Evolutionary conservation across 805 yeast species (phyloP).

Genomic region (Saccharomycopsis lassenensis): DNA sequence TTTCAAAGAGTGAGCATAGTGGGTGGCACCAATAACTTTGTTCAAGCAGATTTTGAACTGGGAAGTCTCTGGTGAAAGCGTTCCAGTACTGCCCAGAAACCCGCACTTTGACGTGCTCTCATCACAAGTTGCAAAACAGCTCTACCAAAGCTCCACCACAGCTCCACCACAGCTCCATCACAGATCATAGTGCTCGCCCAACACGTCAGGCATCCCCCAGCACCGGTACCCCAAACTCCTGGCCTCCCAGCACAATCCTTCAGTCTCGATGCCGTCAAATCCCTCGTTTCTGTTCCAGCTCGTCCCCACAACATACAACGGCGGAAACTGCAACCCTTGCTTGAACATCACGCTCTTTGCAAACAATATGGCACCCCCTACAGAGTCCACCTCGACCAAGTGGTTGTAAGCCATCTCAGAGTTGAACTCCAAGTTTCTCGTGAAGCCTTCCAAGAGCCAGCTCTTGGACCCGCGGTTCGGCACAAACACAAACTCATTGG

Average conservation of each 20-base stretch:
- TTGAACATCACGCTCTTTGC: constrained; percentile 30
- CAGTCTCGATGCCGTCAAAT: constrained; percentile 44
- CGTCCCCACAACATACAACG: constrained; percentile 34
- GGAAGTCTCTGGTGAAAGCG: too few relatives aligned
- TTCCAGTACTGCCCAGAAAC: too few relatives aligned
- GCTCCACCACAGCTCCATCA: too few relatives aligned
- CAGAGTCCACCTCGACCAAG: constrained; percentile 27
- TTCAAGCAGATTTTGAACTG: too few relatives aligned
- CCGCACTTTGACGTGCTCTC: too few relatives aligned
- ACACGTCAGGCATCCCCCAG: constrained; percentile 38
- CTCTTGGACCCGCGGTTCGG: constrained; percentile 14
- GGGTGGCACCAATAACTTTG: too few relatives aligned
- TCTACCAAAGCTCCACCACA: too few relatives aligned
- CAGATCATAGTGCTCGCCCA: constrained; percentile 28
- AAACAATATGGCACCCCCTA: constrained; percentile 42
- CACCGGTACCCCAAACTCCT: constrained; percentile 38
- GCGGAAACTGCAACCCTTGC: constrained; percentile 37
- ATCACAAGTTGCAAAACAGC: too few relatives aligned
- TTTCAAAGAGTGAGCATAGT: too few relatives aligned
- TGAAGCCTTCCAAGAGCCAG: constrained; percentile 2
- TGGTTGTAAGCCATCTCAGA: constrained; percentile 14
- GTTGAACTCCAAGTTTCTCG: constrained; percentile 8
- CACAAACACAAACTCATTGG: constrained; percentile 23
- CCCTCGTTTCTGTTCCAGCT: constrained; percentile 37
- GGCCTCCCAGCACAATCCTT: constrained; percentile 40